Conservation (phyloP, 768 basidiomycete genomes). For the Phaeotremella skinneri region DNA sequence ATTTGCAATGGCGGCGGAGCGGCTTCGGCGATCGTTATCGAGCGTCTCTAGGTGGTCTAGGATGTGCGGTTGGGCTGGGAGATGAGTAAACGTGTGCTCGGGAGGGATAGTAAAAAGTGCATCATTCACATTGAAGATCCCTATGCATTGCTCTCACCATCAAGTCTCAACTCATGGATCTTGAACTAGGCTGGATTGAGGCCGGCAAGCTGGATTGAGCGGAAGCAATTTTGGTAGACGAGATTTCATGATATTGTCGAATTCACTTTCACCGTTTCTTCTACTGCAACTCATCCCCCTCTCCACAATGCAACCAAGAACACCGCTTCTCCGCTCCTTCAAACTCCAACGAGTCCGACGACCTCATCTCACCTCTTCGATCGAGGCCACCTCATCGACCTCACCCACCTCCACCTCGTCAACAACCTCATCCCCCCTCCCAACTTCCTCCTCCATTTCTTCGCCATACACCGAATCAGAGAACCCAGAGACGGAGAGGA, state of each 20-base stretch:
- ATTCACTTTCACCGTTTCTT: background rate
- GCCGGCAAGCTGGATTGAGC: constrained; percentile 3
- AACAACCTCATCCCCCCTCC: background rate
- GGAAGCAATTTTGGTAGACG: constrained; percentile 5
- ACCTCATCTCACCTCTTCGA: background rate
- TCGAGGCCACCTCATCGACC: background rate
- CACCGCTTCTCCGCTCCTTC: constrained; percentile 4
- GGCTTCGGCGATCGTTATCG: constrained; percentile 72
- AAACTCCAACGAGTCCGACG: background rate
- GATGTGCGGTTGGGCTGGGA: no score
- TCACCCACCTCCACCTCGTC: constrained; percentile 1
- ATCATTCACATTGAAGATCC: no score
- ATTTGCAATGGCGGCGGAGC: constrained; percentile 90
- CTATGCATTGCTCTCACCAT: no score
- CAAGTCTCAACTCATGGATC: no score
- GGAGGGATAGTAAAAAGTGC: no score
- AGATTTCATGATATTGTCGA: background rate
- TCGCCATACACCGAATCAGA: background rate
- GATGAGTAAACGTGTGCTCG: no score
- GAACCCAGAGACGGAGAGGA: background rate
- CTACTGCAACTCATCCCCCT: background rate
- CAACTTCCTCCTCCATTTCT: background rate
- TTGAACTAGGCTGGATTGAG: no score
- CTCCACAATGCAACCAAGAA: background rate
- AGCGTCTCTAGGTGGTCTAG: constrained; percentile 68